Base-by-base conservation (phyloP, 116 monocot genomes). In the Trichopus zeylanicus region DNA sequence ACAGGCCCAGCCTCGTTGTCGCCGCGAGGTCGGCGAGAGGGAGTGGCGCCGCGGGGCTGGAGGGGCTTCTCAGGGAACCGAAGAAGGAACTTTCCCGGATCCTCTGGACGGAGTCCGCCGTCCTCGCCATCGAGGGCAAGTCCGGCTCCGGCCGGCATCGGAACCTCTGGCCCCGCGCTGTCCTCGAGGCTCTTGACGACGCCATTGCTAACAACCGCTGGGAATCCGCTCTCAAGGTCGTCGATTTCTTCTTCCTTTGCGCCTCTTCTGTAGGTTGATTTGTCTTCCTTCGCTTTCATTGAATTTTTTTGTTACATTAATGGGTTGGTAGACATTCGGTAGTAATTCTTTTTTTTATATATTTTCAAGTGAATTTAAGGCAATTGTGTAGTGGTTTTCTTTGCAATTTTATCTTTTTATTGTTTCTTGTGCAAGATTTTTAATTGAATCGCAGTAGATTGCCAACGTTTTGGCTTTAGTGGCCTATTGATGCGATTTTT, bases 181-280 rank as follows among this genome's bases (percentile, higher is more conserved):
- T 95, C 32, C 72, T 95, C 25, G 83, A 81, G 69, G 83, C 94
- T 7, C 70, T 95, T 58, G 94, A 95, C 48, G 74, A 76, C 26
- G 74, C 94, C 59, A 74, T 95, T n/a, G 34, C 76, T 29, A 29
- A 23, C 19, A 55, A 66, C 32, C 68, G 67, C n/a, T 89, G 86
- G 86, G 80, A 95, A 29, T 76, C 90, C 15, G 94, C 94, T 27
- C 89, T 95, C 18, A 68, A 86, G 89, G 89, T 86, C 20, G 28
- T 16, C 22, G 24, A 46, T 6, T 19, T 11, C 23, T 26, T 42
- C 47, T 27, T 54, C 16, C 15, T 18, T 53, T 39, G 3, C 11
- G 19, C n/a, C 27, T 48, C 33, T 35, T 16, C 7, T 3, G 4
- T 32, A 51, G 52, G 27, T 7, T 63, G 11, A 13, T 29, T 39